phyloP scores from a whole-genome alignment of 441 rosid species.

The Daphne laureola region DNA sequence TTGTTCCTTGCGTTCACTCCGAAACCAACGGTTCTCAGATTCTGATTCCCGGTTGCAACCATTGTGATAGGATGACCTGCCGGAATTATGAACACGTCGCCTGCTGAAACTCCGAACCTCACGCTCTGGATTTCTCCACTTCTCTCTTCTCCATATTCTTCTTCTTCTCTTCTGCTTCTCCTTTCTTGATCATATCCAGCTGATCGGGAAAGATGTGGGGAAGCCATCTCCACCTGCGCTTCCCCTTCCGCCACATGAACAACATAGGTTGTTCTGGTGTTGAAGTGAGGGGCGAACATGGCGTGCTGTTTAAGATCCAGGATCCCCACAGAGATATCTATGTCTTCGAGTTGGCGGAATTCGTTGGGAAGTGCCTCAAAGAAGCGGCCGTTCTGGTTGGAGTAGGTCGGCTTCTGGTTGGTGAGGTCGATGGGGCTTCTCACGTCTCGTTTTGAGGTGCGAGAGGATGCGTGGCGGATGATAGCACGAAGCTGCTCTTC shows the following conservation, averaged over 20 bases:
- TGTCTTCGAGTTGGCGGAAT: slow-evolving; percentile 34
- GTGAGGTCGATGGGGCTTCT: slow-evolving; percentile 29
- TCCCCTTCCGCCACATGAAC: slow-evolving; percentile 35
- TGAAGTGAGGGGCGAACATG: slow-evolving; percentile 43
- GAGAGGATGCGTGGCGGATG: slow-evolving; percentile 16
- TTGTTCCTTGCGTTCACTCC: slow-evolving; percentile 30
- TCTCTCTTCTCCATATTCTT: slow-evolving; percentile 7
- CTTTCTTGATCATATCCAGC: not conserved
- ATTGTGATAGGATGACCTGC: slow-evolving; percentile 40
- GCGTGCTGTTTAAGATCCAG: slow-evolving; percentile 22
- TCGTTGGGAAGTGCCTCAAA: slow-evolving; percentile 32
- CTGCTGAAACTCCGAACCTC: slow-evolving; percentile 30
- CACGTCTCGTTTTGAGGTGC: slow-evolving; percentile 2
- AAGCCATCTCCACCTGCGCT: slow-evolving; percentile 46
- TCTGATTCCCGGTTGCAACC: slow-evolving; percentile 20
- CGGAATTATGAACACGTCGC: slow-evolving; percentile 40
- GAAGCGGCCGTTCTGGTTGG: slow-evolving; percentile 43
- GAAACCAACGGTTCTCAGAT: slow-evolving; percentile 27
- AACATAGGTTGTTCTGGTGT: slow-evolving; percentile 24
- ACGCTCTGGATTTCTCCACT: slow-evolving; percentile 25
- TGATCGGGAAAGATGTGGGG: slow-evolving; percentile 28
- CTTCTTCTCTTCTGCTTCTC: no score
- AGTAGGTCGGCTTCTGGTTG: slow-evolving; percentile 23
- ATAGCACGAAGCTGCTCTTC: slow-evolving; percentile 26
- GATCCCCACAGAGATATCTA: slow-evolving; percentile 19